Percentiles rank a stretch among this genome's conserved stretches.
These are phyloP conservation scores for Ailanthus altissimus DNA, from an alignment of 345 rosid species.

Conservation along the genomic window DNA sequence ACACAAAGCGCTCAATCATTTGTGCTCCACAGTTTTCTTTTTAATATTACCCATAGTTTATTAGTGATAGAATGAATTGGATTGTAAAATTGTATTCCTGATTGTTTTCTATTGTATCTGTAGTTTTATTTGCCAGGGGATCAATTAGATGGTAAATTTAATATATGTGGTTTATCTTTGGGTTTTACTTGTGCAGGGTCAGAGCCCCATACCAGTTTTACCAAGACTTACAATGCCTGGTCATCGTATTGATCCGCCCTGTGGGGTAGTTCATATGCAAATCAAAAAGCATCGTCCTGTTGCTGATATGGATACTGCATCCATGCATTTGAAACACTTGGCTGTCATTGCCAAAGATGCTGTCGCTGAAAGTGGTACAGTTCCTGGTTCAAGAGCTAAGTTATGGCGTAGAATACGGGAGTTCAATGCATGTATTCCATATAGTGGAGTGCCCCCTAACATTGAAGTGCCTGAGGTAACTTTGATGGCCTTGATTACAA, in stretches of 20 bases:
- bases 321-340: conserved; percentile 92
- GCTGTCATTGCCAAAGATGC: conserved; percentile 99
- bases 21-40: background rate
- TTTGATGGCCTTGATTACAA: conserved; percentile 95
- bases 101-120: conserved; percentile 1
- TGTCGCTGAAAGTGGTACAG: conserved; percentile 93
- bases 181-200: conserved; percentile 58
- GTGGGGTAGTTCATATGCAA: conserved; percentile 79
- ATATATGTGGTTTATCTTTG: conserved; percentile 19
- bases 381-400: conserved; percentile 95
- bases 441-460: conserved; percentile 77
- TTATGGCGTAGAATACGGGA: conserved; percentile 99
- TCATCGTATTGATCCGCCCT: conserved; percentile 97
- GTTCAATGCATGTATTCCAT: conserved; percentile 93
- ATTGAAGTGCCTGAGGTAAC: conserved; percentile 96
- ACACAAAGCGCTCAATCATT: background rate
- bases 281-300: conserved; percentile 50
- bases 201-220: conserved; percentile 76
- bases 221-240: conserved; percentile 99
- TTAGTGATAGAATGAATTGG: background rate
- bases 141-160: conserved; percentile 10
- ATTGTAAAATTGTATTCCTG: conserved; percentile 8
- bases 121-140: background rate
- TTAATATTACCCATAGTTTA: background rate
- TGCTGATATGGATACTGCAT: conserved; percentile 69